phyloP scores from a whole-genome alignment of 331 rosid genomes.

The Malus hybrid region DNA sequence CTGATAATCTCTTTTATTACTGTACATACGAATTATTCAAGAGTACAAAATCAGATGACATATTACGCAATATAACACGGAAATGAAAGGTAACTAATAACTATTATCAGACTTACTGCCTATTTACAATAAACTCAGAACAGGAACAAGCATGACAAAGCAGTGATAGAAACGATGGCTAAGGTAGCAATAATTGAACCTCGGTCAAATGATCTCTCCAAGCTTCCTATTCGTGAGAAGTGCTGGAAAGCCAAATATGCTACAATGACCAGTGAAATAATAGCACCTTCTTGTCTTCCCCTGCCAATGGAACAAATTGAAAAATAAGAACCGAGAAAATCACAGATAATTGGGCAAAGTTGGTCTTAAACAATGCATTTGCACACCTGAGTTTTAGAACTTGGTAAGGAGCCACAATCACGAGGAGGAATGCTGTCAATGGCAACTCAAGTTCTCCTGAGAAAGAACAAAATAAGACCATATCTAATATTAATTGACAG shows the following conservation, averaged over 20 bases:
- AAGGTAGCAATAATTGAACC: slow-evolving; percentile 77
- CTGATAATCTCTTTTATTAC: neutral
- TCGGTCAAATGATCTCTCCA: slow-evolving; percentile 72
- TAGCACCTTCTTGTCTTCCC: slow-evolving; percentile 69
- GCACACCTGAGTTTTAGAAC: slow-evolving; percentile 42
- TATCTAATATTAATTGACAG: neutral
- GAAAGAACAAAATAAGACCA: slow-evolving; percentile 8
- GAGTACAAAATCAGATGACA: neutral
- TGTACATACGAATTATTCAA: neutral
- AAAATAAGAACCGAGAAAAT: slow-evolving; percentile 1
- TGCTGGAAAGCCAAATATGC: slow-evolving; percentile 91
- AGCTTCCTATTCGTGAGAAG: slow-evolving; percentile 66
- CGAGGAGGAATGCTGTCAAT: slow-evolving; percentile 57
- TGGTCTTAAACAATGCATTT: slow-evolving; percentile 9
- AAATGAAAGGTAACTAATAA: neutral
- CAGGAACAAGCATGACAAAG: slow-evolving; percentile 48
- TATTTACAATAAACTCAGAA: slow-evolving; percentile 41
- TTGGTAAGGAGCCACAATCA: slow-evolving; percentile 69
- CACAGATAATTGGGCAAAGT: neutral
- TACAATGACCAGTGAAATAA: slow-evolving; percentile 53
- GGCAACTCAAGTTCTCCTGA: slow-evolving; percentile 90
- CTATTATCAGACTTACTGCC: neutral
- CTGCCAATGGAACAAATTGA: slow-evolving; percentile 34
- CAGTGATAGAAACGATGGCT: slow-evolving; percentile 44
- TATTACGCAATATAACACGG: neutral